Evolutionary conservation across 2,329 filamentous ascomycete species (phyloP).

Genomic region (Penicillium sp.): DNA sequence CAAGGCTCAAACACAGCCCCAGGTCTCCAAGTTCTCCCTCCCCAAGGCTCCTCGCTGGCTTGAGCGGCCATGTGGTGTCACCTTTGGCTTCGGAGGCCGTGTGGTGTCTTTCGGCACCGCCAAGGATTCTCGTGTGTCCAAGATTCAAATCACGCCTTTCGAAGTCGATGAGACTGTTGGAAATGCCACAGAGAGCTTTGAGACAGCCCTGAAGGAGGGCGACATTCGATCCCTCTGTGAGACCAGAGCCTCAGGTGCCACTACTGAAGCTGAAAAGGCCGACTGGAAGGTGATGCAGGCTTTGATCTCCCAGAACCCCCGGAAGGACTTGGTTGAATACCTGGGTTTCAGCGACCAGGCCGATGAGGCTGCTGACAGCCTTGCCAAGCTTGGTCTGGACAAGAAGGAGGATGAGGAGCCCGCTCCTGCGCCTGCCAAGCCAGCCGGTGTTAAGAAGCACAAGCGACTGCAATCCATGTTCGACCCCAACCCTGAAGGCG

Average conservation of each 20-base stretch:
- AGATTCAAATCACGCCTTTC: constrained; percentile 82
- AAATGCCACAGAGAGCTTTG: constrained; percentile 82
- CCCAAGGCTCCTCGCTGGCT: constrained; percentile 87
- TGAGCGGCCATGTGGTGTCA: constrained; percentile 78
- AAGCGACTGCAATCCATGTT: constrained; percentile 77
- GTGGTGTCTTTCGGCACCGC: constrained; percentile 71
- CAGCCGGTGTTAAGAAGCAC: constrained; percentile 56
- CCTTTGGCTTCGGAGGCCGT: constrained; percentile 95
- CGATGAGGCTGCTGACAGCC: constrained; percentile 50
- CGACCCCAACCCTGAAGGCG: constrained; percentile 68
- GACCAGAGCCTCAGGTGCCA: constrained; percentile 71
- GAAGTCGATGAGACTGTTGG: constrained; percentile 83
- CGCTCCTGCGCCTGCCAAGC: constrained; percentile 49
- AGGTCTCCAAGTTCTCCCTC: constrained; percentile 85
- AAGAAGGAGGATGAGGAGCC: constrained; percentile 40
- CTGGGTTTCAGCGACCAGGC: constrained; percentile 75
- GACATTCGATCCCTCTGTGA: constrained; percentile 79
- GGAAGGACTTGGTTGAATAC: constrained; percentile 82
- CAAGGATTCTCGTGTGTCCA: constrained; percentile 69
- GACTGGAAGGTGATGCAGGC: constrained; percentile 96
- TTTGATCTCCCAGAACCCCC: constrained; percentile 79
- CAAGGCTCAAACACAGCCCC: constrained; percentile 86
- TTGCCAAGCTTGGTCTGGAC: constrained; percentile 44
- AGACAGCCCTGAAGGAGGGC: constrained; percentile 75
- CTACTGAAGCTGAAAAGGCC: constrained; percentile 86